phyloP scores from a whole-genome alignment of 768 basidiomycete genomes.

The Leccinum barrowsii region DNA sequence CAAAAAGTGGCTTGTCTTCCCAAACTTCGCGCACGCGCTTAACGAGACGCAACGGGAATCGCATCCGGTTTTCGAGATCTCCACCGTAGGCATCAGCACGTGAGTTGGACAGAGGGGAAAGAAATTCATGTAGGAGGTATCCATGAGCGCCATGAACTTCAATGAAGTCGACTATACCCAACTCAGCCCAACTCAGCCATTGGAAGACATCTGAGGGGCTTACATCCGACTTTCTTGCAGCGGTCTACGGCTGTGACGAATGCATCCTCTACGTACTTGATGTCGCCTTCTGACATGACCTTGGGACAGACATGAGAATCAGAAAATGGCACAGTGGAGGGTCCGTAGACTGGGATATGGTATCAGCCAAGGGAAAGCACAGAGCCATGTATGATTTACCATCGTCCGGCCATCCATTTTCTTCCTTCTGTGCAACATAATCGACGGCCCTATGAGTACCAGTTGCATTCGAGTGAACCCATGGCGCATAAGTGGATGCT shows the following conservation, averaged over 20 bases:
- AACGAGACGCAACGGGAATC: constrained; percentile 59
- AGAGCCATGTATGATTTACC: constrained; percentile 35
- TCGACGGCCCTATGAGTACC: constrained; percentile 29
- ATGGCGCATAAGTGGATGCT: constrained; percentile 66
- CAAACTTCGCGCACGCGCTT: constrained; percentile 51
- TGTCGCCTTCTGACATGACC: constrained; percentile 50
- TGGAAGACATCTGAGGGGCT: constrained; percentile 15
- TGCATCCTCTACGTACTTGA: constrained; percentile 56
- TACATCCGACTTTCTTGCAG: constrained; percentile 60
- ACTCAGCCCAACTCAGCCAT: constrained; percentile 8
- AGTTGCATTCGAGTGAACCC: constrained; percentile 45
- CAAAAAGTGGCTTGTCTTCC: constrained; percentile 67
- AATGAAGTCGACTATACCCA: constrained; percentile 57
- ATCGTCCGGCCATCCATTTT: constrained; percentile 66
- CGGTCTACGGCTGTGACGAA: constrained; percentile 54
- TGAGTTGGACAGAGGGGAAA: constrained; percentile 71
- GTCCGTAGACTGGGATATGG: constrained; percentile 50
- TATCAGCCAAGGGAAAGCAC: not conserved
- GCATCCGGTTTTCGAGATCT: constrained; percentile 66
- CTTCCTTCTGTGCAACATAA: constrained; percentile 43
- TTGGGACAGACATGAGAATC: constrained; percentile 53
- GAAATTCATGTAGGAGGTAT: constrained; percentile 57
- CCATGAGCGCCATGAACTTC: constrained; percentile 74
- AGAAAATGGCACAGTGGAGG: constrained; percentile 55
- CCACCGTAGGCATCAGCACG: constrained; percentile 75